Conservation (phyloP, 305 asterid species). For the Nicotiana rustica region DNA sequence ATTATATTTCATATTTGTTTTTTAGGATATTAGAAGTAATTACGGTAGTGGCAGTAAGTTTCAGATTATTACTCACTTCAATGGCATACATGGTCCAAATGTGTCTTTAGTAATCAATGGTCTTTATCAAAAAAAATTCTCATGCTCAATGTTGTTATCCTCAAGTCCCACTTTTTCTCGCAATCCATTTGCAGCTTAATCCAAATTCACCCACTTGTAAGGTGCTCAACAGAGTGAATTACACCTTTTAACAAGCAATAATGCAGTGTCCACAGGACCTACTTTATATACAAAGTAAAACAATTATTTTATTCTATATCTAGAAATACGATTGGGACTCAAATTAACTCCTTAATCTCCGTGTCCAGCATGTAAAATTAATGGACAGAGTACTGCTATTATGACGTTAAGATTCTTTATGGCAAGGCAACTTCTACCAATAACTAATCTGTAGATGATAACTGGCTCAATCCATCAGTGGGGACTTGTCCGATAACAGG, state of each 20-base stretch:
- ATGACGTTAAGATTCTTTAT: neutral
- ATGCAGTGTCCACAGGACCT: slow-evolving; percentile 23
- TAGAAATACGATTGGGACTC: neutral
- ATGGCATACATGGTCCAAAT: slow-evolving; percentile 10
- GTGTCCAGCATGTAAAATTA: neutral
- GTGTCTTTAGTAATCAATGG: slow-evolving; percentile 17
- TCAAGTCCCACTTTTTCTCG: neutral
- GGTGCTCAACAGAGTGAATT: slow-evolving; percentile 14
- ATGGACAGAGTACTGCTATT: neutral
- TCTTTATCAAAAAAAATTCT: neutral
- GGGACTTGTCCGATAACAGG: neutral
- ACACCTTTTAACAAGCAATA: neutral
- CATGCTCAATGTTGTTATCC: slow-evolving; percentile 18
- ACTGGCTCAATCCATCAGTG: neutral
- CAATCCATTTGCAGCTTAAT: slow-evolving; percentile 24
- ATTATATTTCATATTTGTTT: neutral
- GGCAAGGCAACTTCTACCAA: neutral
- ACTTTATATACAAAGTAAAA: slow-evolving; percentile 17
- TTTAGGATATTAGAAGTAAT: neutral
- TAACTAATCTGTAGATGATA: neutral
- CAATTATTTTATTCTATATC: slow-evolving; percentile 6
- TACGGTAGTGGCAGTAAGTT: slow-evolving; percentile 3
- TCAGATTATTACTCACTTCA: neutral
- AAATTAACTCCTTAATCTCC: neutral
- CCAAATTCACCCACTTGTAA: neutral